These are phyloP conservation scores for Calonectria leucothoes DNA, from an alignment of 2,329 filamentous ascomycete genomes.

Conservation along the genomic window DNA sequence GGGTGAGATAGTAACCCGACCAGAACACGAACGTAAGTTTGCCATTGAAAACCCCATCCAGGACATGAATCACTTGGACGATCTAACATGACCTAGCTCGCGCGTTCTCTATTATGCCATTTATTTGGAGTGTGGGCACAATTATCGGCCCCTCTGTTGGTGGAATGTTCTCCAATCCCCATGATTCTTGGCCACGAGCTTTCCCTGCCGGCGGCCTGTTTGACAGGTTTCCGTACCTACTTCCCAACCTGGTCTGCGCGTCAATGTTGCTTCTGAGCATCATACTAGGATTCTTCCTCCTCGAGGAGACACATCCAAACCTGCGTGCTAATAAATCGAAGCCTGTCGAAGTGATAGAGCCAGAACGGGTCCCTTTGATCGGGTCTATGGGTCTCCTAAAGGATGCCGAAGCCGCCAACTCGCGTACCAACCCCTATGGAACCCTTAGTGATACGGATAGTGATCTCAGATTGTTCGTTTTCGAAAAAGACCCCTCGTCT, in stretches of 20 bases:
- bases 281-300: conserved; percentile 79
- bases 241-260: conserved; percentile 90
- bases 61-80: neutral
- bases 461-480: conserved; percentile 33
- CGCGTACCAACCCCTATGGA: conserved; percentile 83
- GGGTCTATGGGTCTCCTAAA: conserved; percentile 80
- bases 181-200: conserved; percentile 75
- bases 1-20: conserved; percentile 84
- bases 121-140: conserved; percentile 91
- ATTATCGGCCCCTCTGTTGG: conserved; percentile 91
- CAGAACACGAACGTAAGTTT: conserved; percentile 86
- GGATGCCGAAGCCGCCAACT: conserved; percentile 73
- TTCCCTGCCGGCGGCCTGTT: conserved; percentile 80
- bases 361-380: conserved; percentile 79
- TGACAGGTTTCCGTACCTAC: conserved; percentile 82
- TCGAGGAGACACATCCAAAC: conserved; percentile 91
- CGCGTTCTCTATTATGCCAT: conserved; percentile 93
- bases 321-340: conserved; percentile 69
- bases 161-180: conserved; percentile 85
- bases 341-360: conserved; percentile 62
- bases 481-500: conserved; percentile 48
- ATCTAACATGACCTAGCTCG: conserved; percentile 64
- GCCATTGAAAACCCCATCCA: neutral
- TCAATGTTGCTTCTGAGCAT: conserved; percentile 82
- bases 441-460: conserved; percentile 62